A percentile compares a stretch with the other conserved stretches of the same genome.
Conservation (phyloP, 1,284 basidiomycete genomes). For the Neonothopanus nambi region DNA sequence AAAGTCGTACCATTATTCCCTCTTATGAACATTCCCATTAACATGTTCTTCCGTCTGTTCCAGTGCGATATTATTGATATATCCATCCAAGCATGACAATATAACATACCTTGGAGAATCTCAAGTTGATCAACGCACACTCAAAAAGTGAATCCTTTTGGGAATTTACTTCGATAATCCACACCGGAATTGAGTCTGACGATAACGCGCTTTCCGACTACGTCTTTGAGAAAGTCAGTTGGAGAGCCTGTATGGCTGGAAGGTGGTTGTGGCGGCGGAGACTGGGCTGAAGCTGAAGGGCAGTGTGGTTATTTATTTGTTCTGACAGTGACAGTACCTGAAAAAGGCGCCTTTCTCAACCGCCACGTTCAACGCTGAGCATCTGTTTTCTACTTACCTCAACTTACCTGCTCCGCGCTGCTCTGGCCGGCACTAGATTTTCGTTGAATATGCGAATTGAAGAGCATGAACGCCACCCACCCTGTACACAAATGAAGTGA, state of each 20-base stretch:
- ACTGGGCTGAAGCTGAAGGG: no score
- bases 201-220: constrained; percentile 94
- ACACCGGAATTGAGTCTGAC: constrained; percentile 95
- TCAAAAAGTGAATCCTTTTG: constrained; percentile 24
- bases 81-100: constrained; percentile 96
- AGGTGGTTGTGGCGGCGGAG: constrained; percentile 51
- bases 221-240: constrained; percentile 88
- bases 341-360: no score
- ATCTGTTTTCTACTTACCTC: no score
- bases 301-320: no score
- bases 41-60: constrained; percentile 97
- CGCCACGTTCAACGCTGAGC: no score
- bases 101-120: constrained; percentile 31
- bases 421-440: no score
- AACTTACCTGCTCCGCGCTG: no score
- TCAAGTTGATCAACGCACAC: neutral
- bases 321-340: no score
- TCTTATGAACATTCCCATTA: constrained; percentile 83
- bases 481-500: no score
- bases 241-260: constrained; percentile 70
- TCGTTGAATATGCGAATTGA: no score
- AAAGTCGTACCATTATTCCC: constrained; percentile 88
- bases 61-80: constrained; percentile 98
- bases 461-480: no score
- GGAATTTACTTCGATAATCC: constrained; percentile 83